Percentiles rank a stretch among this genome's conserved stretches.
Conservation (phyloP, 2,329 filamentous ascomycete genomes). For the Biscogniauxia sp. region DNA sequence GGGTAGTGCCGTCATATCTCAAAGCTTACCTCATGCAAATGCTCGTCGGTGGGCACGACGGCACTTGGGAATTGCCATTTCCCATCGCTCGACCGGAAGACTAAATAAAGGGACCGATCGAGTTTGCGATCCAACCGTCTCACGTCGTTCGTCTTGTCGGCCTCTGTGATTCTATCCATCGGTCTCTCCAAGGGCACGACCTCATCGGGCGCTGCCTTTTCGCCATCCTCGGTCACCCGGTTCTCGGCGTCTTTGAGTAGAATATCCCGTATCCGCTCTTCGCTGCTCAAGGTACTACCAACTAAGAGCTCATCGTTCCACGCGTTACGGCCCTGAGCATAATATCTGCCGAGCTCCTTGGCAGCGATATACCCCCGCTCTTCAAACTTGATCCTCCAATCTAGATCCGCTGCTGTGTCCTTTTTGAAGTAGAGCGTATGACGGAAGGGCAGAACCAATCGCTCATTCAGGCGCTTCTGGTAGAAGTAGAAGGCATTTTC, state of each 20-base stretch:
- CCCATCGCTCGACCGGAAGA: constrained; percentile 71
- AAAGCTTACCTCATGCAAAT: constrained; percentile 72
- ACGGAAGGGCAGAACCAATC: constrained; percentile 81
- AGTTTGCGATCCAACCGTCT: constrained; percentile 76
- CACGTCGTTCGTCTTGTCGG: constrained; percentile 72
- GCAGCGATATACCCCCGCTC: constrained; percentile 72
- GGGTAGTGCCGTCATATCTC: background rate
- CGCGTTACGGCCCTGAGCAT: constrained; percentile 63
- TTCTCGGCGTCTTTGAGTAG: constrained; percentile 74
- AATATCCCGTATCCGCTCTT: constrained; percentile 63
- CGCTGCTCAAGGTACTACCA: constrained; percentile 65
- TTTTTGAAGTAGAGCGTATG: constrained; percentile 94
- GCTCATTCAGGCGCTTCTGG: constrained; percentile 94
- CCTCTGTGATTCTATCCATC: constrained; percentile 68
- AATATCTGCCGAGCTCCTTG: constrained; percentile 83
- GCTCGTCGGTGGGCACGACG: constrained; percentile 67
- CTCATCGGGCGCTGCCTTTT: constrained; percentile 56
- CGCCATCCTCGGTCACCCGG: constrained; percentile 57
- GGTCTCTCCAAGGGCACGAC: constrained; percentile 70
- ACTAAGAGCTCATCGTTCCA: constrained; percentile 93
- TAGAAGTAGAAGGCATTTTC: constrained; percentile 95
- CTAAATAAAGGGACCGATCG: constrained; percentile 80
- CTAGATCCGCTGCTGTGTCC: constrained; percentile 77
- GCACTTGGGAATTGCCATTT: constrained; percentile 82
- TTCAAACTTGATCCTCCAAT: constrained; percentile 84